These are phyloP conservation scores for Penicillium argentinense DNA, from an alignment of 495 filamentous ascomycete species.

Conservation along the genomic window DNA sequence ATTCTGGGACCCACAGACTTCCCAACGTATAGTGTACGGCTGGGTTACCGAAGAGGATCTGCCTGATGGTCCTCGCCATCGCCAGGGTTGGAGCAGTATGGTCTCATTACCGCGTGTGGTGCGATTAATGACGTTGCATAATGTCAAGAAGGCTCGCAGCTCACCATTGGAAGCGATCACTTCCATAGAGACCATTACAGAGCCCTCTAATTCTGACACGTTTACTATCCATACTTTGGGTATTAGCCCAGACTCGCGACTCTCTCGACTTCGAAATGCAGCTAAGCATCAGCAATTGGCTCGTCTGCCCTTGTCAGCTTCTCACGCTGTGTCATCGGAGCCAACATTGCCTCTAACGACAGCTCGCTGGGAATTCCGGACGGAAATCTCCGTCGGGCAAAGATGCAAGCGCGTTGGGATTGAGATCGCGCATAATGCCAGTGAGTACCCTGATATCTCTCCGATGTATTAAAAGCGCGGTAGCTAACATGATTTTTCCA, in stretches of 20 bases:
- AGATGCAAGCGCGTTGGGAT: conserved; percentile 31
- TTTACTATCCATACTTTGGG: conserved; percentile 38
- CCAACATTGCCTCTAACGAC: conserved; percentile 18
- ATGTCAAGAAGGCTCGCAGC: conserved; percentile 30
- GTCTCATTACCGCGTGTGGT: conserved; percentile 36
- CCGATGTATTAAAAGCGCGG: background rate
- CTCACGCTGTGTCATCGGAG: background rate
- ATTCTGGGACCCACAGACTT: conserved; percentile 36
- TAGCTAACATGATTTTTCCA: conserved; percentile 1
- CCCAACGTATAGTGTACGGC: conserved; percentile 31
- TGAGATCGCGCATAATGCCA: conserved; percentile 25
- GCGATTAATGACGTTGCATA: conserved; percentile 23
- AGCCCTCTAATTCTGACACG: conserved; percentile 10
- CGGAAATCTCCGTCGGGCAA: conserved; percentile 26
- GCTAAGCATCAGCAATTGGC: conserved; percentile 10
- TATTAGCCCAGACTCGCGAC: conserved; percentile 29
- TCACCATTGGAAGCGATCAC: conserved; percentile 33
- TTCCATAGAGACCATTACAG: conserved; percentile 27
- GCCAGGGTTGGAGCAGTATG: conserved; percentile 42
- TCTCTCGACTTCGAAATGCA: conserved; percentile 24
- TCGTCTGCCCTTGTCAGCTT: background rate
- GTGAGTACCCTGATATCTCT: conserved; percentile 15
- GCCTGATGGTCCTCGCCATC: conserved; percentile 31
- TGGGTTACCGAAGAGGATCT: conserved; percentile 44
- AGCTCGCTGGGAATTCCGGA: conserved; percentile 32